These are phyloP conservation scores for Citrus cavaleriei DNA, from an alignment of 345 rosid species.

Conservation along the genomic window DNA sequence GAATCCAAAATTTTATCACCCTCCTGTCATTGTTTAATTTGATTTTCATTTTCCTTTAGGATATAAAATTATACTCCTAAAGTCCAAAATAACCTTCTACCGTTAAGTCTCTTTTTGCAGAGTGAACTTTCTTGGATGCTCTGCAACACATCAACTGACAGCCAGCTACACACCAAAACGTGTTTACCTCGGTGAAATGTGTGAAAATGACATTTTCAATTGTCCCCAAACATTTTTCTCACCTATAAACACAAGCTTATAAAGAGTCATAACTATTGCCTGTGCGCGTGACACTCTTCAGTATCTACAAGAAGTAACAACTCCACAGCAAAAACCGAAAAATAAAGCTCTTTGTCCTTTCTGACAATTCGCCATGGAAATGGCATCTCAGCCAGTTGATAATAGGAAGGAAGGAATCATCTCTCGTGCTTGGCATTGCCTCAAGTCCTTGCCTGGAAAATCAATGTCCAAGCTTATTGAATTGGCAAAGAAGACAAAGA, in stretches of 20 bases:
- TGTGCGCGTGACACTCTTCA: neutral
- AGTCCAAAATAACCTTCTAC: neutral
- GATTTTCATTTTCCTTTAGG: too few relatives aligned
- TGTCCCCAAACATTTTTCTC: neutral
- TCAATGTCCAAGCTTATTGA: neutral
- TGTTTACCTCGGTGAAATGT: neutral
- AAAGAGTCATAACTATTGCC: neutral
- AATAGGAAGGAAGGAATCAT: slow-evolving; percentile 4
- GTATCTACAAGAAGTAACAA: neutral
- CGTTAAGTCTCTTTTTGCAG: neutral
- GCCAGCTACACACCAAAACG: neutral
- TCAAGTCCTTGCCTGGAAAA: slow-evolving; percentile 5
- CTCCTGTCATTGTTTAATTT: too few relatives aligned
- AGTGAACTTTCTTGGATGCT: neutral
- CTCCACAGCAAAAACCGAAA: neutral
- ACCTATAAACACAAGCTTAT: neutral
- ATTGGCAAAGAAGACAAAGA: slow-evolving; percentile 8
- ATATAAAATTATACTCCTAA: too few relatives aligned
- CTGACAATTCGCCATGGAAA: neutral
- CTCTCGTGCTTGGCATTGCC: neutral
- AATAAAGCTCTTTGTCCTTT: neutral
- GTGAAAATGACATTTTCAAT: neutral
- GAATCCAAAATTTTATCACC: too few relatives aligned
- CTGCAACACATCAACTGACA: neutral
- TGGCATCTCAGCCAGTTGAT: neutral